phyloP scores from a whole-genome alignment of 1,139 yeast species.

The Protomyces lactucae-debilis region DNA sequence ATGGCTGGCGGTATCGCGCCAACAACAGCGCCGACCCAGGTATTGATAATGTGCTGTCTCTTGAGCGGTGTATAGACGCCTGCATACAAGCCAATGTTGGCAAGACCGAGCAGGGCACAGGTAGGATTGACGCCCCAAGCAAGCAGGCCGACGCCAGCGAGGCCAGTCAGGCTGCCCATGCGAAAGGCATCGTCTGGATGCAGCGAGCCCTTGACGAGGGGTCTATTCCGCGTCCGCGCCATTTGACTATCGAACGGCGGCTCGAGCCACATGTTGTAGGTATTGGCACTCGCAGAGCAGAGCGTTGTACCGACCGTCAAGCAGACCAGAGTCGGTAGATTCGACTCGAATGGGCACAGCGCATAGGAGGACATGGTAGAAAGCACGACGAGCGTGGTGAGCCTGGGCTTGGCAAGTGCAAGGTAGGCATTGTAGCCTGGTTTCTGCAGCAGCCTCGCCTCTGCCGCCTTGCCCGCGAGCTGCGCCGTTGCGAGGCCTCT shows the following conservation, averaged over 20 bases:
- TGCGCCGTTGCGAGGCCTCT: background rate
- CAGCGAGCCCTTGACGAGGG: constrained; percentile 79
- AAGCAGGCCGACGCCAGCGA: constrained; percentile 62
- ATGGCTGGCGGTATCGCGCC: constrained; percentile 98
- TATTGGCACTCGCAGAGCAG: constrained; percentile 91
- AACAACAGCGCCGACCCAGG: constrained; percentile 98
- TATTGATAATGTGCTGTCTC: constrained; percentile 74
- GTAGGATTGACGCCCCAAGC: constrained; percentile 66
- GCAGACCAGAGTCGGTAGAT: constrained; percentile 62
- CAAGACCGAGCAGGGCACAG: constrained; percentile 65
- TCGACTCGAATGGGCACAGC: constrained; percentile 66
- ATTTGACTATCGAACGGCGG: constrained; percentile 81
- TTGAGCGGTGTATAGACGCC: constrained; percentile 90
- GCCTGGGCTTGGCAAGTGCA: constrained; percentile 80
- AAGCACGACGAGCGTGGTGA: constrained; percentile 80
- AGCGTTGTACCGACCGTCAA: constrained; percentile 81
- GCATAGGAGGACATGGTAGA: constrained; percentile 94
- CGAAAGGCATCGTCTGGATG: constrained; percentile 69
- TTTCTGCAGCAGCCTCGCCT: constrained; percentile 1
- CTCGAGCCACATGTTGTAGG: constrained; percentile 95
- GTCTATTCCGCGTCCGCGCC: constrained; percentile 85
- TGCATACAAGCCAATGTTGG: constrained; percentile 74
- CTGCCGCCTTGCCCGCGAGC: no score
- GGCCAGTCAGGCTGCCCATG: constrained; percentile 73
- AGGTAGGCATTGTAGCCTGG: constrained; percentile 45